A percentile compares a stretch with the other conserved stretches of the same genome.
These are phyloP conservation scores for Acer negundo DNA, from an alignment of 345 rosid species.

Conservation along the genomic window DNA sequence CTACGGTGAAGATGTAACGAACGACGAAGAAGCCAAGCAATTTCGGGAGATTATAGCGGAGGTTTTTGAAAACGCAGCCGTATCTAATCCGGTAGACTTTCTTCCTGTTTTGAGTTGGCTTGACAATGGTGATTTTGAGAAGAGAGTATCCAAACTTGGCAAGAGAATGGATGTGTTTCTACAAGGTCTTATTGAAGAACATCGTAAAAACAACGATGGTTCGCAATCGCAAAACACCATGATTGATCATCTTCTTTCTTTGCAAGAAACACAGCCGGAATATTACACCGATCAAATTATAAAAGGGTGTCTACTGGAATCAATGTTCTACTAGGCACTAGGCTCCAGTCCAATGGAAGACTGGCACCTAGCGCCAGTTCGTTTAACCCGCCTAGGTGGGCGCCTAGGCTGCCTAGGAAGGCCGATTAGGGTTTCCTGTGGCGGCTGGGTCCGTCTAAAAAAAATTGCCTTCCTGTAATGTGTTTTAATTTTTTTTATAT, in stretches of 20 bases:
- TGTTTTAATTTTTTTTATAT: too few species aligned
- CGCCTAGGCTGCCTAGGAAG: too few species aligned
- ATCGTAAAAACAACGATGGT: conserved; percentile 24
- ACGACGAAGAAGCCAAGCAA: conserved; percentile 37
- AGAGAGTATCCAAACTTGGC: conserved; percentile 29
- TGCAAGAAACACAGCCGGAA: too few species aligned
- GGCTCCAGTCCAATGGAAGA: too few species aligned
- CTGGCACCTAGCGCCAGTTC: too few species aligned
- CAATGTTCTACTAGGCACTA: too few species aligned
- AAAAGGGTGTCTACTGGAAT: too few species aligned
- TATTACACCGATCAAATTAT: conserved; percentile 56
- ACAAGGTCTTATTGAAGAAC: conserved; percentile 53
- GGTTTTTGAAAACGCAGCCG: conserved; percentile 19
- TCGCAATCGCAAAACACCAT: conserved; percentile 31
- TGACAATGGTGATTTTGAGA: conserved; percentile 32
- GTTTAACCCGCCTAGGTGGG: too few species aligned
- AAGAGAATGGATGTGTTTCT: conserved; percentile 42
- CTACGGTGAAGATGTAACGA: conserved; percentile 41
- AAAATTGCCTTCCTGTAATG: too few species aligned
- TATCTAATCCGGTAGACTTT: conserved; percentile 35
- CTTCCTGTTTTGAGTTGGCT: conserved; percentile 39
- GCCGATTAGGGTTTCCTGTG: too few species aligned
- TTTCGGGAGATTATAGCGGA: conserved; percentile 35
- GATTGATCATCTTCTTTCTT: too few species aligned
- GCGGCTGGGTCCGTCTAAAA: too few species aligned